Base-by-base conservation (phyloP, 768 basidiomycete genomes). In the Boletus edulis region DNA sequence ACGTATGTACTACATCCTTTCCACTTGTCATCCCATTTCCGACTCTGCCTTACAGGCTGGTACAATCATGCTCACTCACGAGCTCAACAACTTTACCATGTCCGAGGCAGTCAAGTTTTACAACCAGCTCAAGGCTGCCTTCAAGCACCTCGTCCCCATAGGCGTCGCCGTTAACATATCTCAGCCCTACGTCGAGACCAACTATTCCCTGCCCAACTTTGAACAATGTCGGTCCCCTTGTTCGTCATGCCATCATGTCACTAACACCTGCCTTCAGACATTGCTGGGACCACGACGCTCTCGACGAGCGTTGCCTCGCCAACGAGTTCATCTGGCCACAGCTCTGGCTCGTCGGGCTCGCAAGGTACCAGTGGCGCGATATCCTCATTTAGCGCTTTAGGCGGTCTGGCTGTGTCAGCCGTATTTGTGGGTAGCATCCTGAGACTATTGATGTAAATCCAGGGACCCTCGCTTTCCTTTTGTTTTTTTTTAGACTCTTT, bases 81-180 rank as follows among this genome's bases (percentile, higher is more conserved):
- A 86, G 54, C 61, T 85, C 54, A 80, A 81, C 62, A 81, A 81
- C 56, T 83, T 73, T 56, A 85, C 84, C 5, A 84, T 86, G 84
- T 62, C 66, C n/a, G 75, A 80, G 60, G 84, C 84, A 1, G 61
- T 82, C n/a, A 78, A 81, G 48, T 80, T 70, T 57, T 80, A 84
- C 55, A 61, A 71, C 2, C 68, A 69, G 52, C 68, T 86, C 27
- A 76, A 75, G 54, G 46, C 67, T 4, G 73, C 73, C 0, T 85
- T 86, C 62, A 35, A 66, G 52, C 44, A 80, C 56, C 62, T 86
- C 27, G 80, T 83, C 11, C 84, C 84, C 17, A 67, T 85, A 41
- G 78, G 74, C 13, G 78, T 81, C 5, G 78, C 78, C 1, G 50
- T 75, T 12, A 85, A 85, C 62, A 71, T 72, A 42, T 76, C 78